A percentile compares a stretch with the other conserved stretches of the same genome.
These are phyloP conservation scores for Lavandula angustifolia DNA, from an alignment of 257 asterid species.

Conservation along the genomic window DNA sequence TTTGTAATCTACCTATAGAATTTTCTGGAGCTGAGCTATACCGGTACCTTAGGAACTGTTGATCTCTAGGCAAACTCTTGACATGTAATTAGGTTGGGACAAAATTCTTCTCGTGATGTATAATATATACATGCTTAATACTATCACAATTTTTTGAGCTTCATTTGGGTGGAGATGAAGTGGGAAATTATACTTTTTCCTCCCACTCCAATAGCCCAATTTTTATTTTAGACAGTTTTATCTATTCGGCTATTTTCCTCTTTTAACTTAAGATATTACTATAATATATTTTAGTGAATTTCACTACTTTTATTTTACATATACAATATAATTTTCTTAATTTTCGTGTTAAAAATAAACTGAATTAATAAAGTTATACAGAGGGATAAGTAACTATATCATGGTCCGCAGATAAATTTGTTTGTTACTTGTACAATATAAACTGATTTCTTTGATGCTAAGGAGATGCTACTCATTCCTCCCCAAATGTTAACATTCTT, in stretches of 20 bases:
- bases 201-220: background rate
- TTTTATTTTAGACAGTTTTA: background rate
- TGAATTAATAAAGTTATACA: too few relatives aligned
- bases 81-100: slow-evolving; percentile 26
- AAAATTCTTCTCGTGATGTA: slow-evolving; percentile 19
- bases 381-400: too few relatives aligned
- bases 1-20: slow-evolving; percentile 28
- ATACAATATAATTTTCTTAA: too few relatives aligned
- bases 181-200: background rate
- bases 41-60: slow-evolving; percentile 20
- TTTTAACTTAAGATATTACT: background rate
- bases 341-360: too few relatives aligned
- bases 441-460: too few relatives aligned
- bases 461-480: too few relatives aligned
- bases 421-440: too few relatives aligned
- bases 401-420: too few relatives aligned
- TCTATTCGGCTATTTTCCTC: too few relatives aligned
- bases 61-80: slow-evolving; percentile 15
- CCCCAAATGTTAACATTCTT: too few relatives aligned
- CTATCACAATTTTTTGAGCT: background rate
- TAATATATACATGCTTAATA: slow-evolving; percentile 12
- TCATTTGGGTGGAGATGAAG: slow-evolving; percentile 18
- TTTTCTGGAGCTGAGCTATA: slow-evolving; percentile 25
- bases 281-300: slow-evolving; percentile 1
- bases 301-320: too few relatives aligned